Evolutionary conservation across 1,284 basidiomycete genomes (phyloP), one percentile per base, ranked within the genome.

Genomic region (Neolentinus lepideus): DNA sequence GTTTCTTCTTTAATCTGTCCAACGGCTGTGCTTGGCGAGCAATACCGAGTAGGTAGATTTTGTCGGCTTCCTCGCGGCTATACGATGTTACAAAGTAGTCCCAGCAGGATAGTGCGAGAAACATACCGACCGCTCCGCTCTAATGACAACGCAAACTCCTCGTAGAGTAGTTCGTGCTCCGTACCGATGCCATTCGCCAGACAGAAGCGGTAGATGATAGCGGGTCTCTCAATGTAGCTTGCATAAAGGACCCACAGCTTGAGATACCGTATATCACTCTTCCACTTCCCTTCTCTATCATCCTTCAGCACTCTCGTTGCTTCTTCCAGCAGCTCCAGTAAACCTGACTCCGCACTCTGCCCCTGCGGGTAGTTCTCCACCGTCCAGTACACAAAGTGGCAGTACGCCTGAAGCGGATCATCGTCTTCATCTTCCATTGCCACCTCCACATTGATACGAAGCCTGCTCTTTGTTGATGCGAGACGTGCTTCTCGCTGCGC

Each of bases 221-320:
- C 79, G 56, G 83, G 82, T 65, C 76, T 82, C 71, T 85, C 85
- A 45, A 93, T 88, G 61, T 88, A 89, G 64, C 83, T 84, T 19
- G 90, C 87, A 68, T 98, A 98, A 54, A 94, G 80, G 29, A 92
- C 78, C 96, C 96, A 99, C 22, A 98, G 75, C 66, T 93, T 91
- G 55, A 99, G 79, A 69, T 98, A 97, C 45, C 92, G 83, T 54
- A 90, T 67, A 65, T 98, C 94, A 59, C 79, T 78, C 57, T 68
- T 71, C 78, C 80, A 83, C 57, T 74, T 75, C 54, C 90, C 92
- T 35, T 76, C 75, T 51, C 80, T 74, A 59, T 89, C 77, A 60
- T 83, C 80, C 58, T 86, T 80, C 65, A 94, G 81, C 8, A 83
- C 77, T 24, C 92, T 77, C 1, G 92, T 94, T 1, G 89, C 87